phyloP scores from a whole-genome alignment of 176 grass and related monocot genomes.

The Miscanthus lutarioriparius region DNA sequence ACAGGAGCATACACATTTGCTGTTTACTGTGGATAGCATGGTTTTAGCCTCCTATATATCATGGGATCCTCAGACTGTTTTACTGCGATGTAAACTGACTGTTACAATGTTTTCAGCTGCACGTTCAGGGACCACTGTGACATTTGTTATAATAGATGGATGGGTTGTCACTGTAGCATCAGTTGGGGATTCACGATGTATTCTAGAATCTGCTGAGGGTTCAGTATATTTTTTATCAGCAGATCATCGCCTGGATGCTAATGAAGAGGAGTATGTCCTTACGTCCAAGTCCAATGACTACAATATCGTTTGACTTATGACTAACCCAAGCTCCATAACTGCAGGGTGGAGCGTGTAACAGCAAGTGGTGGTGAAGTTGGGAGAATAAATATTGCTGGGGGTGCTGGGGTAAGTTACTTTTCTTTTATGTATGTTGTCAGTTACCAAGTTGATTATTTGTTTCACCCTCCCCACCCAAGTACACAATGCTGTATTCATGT shows the following conservation, averaged over 20 bases:
- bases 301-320: slow-evolving; percentile 26
- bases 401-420: slow-evolving; percentile 67
- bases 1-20: slow-evolving; percentile 11
- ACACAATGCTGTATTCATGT: not conserved
- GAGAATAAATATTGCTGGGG: slow-evolving; percentile 86
- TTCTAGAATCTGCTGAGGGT: slow-evolving; percentile 93
- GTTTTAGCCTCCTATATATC: slow-evolving; percentile 14
- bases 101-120: slow-evolving; percentile 56
- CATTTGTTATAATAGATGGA: slow-evolving; percentile 95
- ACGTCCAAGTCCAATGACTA: not conserved
- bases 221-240: slow-evolving; percentile 72
- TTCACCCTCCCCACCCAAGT: not conserved
- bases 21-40: slow-evolving; percentile 12
- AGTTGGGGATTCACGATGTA: slow-evolving; percentile 89
- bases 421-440: slow-evolving; percentile 26
- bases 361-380: slow-evolving; percentile 92
- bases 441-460: slow-evolving; percentile 13
- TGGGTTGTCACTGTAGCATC: slow-evolving; percentile 93
- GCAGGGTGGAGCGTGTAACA: slow-evolving; percentile 83
- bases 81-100: slow-evolving; percentile 29
- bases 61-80: slow-evolving; percentile 11
- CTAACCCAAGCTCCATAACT: slow-evolving; percentile 27
- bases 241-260: slow-evolving; percentile 87
- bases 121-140: slow-evolving; percentile 86
- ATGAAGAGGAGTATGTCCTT: slow-evolving; percentile 83